Evolutionary conservation across 441 rosid genomes (phyloP).

Genomic region (Sinapis alba): DNA sequence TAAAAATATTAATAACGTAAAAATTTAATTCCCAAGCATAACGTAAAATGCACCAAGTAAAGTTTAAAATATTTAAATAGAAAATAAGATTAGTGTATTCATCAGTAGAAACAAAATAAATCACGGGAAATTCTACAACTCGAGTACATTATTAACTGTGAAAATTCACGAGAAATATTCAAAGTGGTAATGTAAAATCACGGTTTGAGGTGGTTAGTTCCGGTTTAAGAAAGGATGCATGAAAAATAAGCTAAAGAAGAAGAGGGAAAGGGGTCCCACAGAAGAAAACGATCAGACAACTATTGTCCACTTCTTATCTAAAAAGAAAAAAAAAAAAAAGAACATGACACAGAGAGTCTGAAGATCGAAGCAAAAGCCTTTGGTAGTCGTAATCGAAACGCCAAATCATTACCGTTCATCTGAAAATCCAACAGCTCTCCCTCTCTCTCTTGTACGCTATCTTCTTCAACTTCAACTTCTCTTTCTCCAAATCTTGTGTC

Average conservation of each 20-base stretch:
- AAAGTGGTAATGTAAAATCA: too few species aligned
- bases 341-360: constrained; percentile 6
- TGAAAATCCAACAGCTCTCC: constrained; percentile 24
- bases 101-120: not conserved
- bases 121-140: not conserved
- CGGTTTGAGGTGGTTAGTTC: too few species aligned
- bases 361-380: constrained; percentile 30
- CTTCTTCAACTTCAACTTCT: constrained; percentile 14
- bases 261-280: too few species aligned
- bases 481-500: not conserved
- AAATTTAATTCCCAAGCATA: not conserved
- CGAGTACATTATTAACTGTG: not conserved
- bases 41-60: not conserved
- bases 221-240: too few species aligned
- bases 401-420: constrained; percentile 44
- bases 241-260: too few species aligned
- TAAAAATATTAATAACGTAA: not conserved
- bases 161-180: not conserved
- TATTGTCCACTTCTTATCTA: constrained; percentile 23
- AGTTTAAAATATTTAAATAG: not conserved
- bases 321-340: not conserved
- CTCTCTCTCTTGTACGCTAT: constrained; percentile 32
- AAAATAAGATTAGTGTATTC: not conserved
- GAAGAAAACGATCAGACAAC: constrained; percentile 38
- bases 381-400: constrained; percentile 34